Percentiles rank a stretch among this genome's conserved stretches.
These are phyloP conservation scores for Chlamydomonas reinhardtii DNA, from an alignment of 163 green algal species.

Conservation along the genomic window DNA sequence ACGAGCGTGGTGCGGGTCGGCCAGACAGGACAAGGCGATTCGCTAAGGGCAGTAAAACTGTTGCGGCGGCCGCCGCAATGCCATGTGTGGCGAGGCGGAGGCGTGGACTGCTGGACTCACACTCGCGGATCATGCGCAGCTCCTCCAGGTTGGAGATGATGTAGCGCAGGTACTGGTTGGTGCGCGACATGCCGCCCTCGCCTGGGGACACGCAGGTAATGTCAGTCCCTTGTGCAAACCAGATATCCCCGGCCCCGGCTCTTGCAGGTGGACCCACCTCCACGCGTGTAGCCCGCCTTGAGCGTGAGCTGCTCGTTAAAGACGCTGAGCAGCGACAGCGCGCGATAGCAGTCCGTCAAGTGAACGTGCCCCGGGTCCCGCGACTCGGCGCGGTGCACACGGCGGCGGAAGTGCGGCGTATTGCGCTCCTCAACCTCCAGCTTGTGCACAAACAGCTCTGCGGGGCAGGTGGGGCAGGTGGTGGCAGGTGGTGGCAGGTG, in stretches of 20 bases:
- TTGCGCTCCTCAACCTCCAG: slow-evolving; percentile 34
- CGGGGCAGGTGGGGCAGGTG: no score
- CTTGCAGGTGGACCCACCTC: slow-evolving; percentile 54
- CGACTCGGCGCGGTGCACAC: slow-evolving; percentile 11
- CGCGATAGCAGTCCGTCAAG: slow-evolving; percentile 57
- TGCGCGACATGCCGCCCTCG: slow-evolving; percentile 63
- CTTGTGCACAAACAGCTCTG: slow-evolving; percentile 36
- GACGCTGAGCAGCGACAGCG: slow-evolving; percentile 59
- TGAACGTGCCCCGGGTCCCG: slow-evolving; percentile 48
- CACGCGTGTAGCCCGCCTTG: slow-evolving; percentile 54
- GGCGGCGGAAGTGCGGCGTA: slow-evolving; percentile 2
- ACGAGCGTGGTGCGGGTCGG: no score
- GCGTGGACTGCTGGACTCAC: no score
- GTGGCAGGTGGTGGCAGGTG: no score
- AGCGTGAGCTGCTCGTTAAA: slow-evolving; percentile 66
- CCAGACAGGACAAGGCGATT: background rate
- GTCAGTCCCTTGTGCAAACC: no score
- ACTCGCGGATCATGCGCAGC: slow-evolving; percentile 58
- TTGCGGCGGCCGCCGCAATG: no score
- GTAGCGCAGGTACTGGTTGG: slow-evolving; percentile 69
- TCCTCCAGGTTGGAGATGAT: slow-evolving; percentile 63
- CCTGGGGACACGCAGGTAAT: slow-evolving; percentile 26
- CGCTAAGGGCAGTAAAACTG: background rate
- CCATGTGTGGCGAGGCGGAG: no score
- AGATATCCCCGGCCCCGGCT: no score